Conservation (phyloP, 2,329 filamentous ascomycete species). For the Cordyceps farinosa region DNA sequence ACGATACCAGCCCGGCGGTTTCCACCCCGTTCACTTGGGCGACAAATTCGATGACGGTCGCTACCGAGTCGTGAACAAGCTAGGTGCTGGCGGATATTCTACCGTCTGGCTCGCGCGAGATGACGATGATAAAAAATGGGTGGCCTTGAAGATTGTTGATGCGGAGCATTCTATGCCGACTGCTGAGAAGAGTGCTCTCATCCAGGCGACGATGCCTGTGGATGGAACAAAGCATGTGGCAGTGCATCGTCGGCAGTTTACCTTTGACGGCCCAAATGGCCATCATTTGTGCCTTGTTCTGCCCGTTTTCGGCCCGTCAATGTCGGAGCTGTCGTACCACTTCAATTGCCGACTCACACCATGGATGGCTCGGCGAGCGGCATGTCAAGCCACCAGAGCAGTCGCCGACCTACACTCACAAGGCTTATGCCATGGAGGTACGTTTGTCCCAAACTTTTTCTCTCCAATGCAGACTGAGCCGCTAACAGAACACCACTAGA, state of each 20-base stretch:
- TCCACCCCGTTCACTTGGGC: conserved; percentile 39
- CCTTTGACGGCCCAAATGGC: conserved; percentile 27
- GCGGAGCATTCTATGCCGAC: conserved; percentile 20
- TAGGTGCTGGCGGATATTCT: conserved; percentile 40
- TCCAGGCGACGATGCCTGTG: not conserved
- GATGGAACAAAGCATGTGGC: conserved; percentile 12
- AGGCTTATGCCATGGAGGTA: conserved; percentile 27
- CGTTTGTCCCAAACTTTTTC: not conserved
- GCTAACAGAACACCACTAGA: conserved; percentile 16
- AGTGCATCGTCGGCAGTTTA: conserved; percentile 18
- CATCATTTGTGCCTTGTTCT: conserved; percentile 27
- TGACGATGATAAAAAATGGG: conserved; percentile 17
- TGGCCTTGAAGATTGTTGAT: conserved; percentile 26
- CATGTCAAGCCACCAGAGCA: conserved; percentile 21
- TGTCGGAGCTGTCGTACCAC: conserved; percentile 18
- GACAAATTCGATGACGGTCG: conserved; percentile 35
- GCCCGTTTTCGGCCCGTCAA: conserved; percentile 24
- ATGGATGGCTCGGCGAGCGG: conserved; percentile 15
- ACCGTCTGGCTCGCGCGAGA: conserved; percentile 44
- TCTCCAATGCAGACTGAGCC: not conserved
- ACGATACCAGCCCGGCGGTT: conserved; percentile 35
- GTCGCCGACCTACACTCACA: conserved; percentile 23
- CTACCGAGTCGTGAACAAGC: conserved; percentile 40
- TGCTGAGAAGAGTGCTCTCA: conserved; percentile 4
- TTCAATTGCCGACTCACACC: conserved; percentile 21